phyloP scores from a whole-genome alignment of 2,329 filamentous ascomycete species.

The Fusarium tuaranense region DNA sequence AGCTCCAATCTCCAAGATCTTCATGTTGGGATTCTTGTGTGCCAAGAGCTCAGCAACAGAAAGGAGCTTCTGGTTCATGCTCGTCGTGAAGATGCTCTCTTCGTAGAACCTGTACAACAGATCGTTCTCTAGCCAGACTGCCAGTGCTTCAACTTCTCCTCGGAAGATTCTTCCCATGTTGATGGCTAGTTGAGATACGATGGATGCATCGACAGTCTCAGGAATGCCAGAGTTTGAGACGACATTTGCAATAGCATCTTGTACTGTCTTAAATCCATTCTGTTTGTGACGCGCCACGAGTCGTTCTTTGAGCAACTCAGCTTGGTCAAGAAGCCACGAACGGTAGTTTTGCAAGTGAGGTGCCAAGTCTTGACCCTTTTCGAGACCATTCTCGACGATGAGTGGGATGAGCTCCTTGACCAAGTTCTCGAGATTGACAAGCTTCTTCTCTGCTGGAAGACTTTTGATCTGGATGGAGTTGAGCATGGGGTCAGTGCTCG shows the following conservation, averaged over 20 bases:
- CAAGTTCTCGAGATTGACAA: slow-evolving; percentile 36
- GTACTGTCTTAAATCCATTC: slow-evolving; percentile 15
- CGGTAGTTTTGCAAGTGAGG: slow-evolving; percentile 31
- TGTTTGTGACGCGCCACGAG: slow-evolving; percentile 16
- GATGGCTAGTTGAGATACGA: slow-evolving; percentile 38
- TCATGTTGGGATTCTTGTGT: slow-evolving; percentile 39
- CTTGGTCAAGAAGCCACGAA: slow-evolving; percentile 35
- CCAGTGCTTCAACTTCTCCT: slow-evolving; percentile 36
- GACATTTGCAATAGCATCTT: slow-evolving; percentile 22
- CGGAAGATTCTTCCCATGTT: slow-evolving; percentile 37
- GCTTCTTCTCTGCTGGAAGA: slow-evolving; percentile 39
- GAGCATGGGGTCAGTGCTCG: slow-evolving; percentile 30
- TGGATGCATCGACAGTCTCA: slow-evolving; percentile 38
- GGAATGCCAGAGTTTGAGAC: slow-evolving; percentile 33
- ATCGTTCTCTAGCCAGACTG: slow-evolving; percentile 39
- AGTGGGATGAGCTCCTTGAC: slow-evolving; percentile 39
- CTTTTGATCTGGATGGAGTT: slow-evolving; percentile 39
- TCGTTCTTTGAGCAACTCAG: slow-evolving; percentile 22
- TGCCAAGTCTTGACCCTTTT: slow-evolving; percentile 24
- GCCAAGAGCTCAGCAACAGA: slow-evolving; percentile 36
- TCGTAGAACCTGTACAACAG: slow-evolving; percentile 39
- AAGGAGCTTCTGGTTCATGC: slow-evolving; percentile 42
- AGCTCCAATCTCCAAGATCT: slow-evolving; percentile 37
- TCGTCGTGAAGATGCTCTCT: slow-evolving; percentile 40
- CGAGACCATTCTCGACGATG: slow-evolving; percentile 32